Evolutionary conservation across 345 rosid genomes (phyloP).

Genomic region (Pistacia vera): DNA sequence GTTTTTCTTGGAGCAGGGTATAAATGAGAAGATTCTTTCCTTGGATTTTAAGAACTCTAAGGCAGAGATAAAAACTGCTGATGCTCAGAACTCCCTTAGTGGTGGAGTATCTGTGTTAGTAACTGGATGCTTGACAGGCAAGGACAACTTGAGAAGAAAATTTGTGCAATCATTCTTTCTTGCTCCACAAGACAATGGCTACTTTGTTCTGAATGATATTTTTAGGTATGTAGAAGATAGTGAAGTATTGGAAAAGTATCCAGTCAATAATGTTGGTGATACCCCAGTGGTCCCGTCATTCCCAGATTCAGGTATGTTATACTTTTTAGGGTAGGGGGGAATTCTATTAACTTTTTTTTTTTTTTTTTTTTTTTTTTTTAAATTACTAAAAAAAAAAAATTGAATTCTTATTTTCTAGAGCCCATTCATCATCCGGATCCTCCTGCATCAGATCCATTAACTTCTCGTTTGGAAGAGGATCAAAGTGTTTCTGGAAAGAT

Average conservation of each 20-base stretch:
- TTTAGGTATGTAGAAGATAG: conserved; percentile 77
- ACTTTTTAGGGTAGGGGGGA: neutral
- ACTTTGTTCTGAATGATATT: conserved; percentile 85
- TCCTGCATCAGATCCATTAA: conserved; percentile 31
- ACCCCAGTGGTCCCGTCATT: conserved; percentile 33
- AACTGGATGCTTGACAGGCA: conserved; percentile 82
- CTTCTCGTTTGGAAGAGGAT: conserved; percentile 38
- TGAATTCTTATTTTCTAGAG: conserved; percentile 25
- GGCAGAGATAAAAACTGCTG: conserved; percentile 91
- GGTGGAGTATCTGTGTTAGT: conserved; percentile 83
- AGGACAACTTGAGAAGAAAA: conserved; percentile 70
- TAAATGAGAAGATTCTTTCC: conserved; percentile 60
- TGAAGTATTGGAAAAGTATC: conserved; percentile 36
- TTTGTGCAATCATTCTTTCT: conserved; percentile 89
- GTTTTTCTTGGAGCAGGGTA: conserved; percentile 39
- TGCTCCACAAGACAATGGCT: conserved; percentile 91
- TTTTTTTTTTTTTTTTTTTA: neutral
- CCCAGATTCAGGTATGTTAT: conserved; percentile 48
- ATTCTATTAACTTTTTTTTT: neutral
- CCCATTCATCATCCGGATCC: conserved; percentile 32
- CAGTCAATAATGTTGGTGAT: conserved; percentile 40
- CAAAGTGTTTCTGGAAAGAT: conserved; percentile 39
- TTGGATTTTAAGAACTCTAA: conserved; percentile 56
- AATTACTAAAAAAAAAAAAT: no score
- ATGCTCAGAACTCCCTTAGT: conserved; percentile 75